Percentiles rank a stretch among this genome's conserved stretches.
phyloP scores from a whole-genome alignment of 495 filamentous ascomycete species.

The Staphylotrichum longicolle region DNA sequence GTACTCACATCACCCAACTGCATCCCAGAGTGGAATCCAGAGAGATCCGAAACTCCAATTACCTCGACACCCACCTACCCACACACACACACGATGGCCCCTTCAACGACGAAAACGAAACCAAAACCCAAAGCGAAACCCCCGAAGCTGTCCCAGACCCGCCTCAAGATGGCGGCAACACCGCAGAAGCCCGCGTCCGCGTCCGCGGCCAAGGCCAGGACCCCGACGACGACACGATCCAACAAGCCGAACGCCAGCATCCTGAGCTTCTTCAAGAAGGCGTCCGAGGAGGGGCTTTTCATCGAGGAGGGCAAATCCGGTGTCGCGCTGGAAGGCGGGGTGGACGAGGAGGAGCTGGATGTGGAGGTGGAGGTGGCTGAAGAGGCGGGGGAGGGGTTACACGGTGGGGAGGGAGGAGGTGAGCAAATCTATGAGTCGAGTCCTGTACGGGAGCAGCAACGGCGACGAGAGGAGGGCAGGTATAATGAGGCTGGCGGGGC shows the following conservation, averaged over 20 bases:
- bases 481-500: constrained; percentile 51
- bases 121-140: neutral
- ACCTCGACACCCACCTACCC: no score
- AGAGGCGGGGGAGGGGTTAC: no score
- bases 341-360: constrained; percentile 8
- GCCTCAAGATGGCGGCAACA: neutral
- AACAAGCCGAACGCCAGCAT: constrained; percentile 65
- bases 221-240: constrained; percentile 5
- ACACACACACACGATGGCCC: no score
- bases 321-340: neutral
- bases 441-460: neutral
- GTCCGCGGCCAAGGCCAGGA: constrained; percentile 21
- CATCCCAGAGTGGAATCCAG: no score
- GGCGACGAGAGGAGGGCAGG: constrained; percentile 21
- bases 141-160: neutral
- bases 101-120: no score
- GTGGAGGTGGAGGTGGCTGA: neutral
- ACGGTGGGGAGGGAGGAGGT: neutral
- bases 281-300: constrained; percentile 46
- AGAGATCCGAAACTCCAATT: no score
- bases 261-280: constrained; percentile 77
- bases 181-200: neutral
- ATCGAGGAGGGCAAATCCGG: constrained; percentile 20
- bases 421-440: constrained; percentile 16
- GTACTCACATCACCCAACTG: no score